These are phyloP conservation scores for Didymella glomerata DNA, from an alignment of 2,329 filamentous ascomycete species.

Conservation along the genomic window DNA sequence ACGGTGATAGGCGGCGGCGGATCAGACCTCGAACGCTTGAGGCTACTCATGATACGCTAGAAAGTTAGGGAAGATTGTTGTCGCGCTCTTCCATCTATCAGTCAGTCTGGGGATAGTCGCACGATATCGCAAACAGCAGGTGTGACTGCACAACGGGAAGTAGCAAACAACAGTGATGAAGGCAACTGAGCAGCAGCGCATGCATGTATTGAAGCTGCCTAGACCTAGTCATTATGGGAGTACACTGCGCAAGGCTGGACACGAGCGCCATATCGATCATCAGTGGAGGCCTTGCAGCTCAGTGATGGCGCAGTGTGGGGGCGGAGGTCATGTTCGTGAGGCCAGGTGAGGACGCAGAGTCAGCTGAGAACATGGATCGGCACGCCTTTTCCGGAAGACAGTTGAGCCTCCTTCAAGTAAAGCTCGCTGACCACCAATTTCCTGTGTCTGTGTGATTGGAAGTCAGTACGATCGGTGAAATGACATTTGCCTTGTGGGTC, in stretches of 20 bases:
- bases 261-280: slow-evolving; percentile 9
- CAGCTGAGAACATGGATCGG: slow-evolving; percentile 18
- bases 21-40: slow-evolving; percentile 27
- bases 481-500: background rate
- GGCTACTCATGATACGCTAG: slow-evolving; percentile 15
- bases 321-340: slow-evolving; percentile 13
- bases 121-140: slow-evolving; percentile 10
- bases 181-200: background rate
- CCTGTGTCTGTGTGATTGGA: background rate
- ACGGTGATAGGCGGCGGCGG: slow-evolving; percentile 47
- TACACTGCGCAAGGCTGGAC: slow-evolving; percentile 1
- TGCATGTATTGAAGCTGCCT: slow-evolving; percentile 10
- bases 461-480: background rate
- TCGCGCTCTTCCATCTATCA: slow-evolving; percentile 1
- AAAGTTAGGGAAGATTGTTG: slow-evolving; percentile 1
- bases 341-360: slow-evolving; percentile 12
- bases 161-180: slow-evolving; percentile 6
- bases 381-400: slow-evolving; percentile 8
- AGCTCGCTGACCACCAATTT: slow-evolving; percentile 9
- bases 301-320: slow-evolving; percentile 16
- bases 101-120: background rate
- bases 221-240: background rate
- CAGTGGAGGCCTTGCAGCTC: slow-evolving; percentile 18
- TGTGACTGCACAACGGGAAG: slow-evolving; percentile 4
- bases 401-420: slow-evolving; percentile 8